Conservation (phyloP, 139 green algal genomes). For the Chlamydomonas incerta region DNA sequence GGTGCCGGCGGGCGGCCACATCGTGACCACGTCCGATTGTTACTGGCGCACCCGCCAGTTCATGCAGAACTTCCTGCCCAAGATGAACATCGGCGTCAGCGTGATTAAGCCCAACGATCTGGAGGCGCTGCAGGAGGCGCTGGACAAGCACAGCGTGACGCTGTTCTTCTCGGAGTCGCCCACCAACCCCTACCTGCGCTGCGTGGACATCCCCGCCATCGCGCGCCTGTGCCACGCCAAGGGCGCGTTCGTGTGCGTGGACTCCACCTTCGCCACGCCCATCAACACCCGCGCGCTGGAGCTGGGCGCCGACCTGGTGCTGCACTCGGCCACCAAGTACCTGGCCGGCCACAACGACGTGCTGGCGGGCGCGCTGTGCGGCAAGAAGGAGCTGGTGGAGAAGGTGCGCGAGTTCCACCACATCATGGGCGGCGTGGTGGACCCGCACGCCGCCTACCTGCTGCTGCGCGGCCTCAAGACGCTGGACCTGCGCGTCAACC, state of each 20-base stretch:
- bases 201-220: constrained; percentile 94
- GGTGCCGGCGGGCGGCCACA: constrained; percentile 95
- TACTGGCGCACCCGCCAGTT: constrained; percentile 97
- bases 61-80: constrained; percentile 97
- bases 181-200: constrained; percentile 99
- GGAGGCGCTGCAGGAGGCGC: constrained; percentile 74
- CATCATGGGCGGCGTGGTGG: constrained; percentile 96
- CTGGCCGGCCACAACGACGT: constrained; percentile 99
- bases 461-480: constrained; percentile 98
- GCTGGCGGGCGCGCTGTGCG: constrained; percentile 89
- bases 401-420: constrained; percentile 95
- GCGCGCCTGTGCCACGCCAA: constrained; percentile 76
- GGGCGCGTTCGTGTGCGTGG: constrained; percentile 91
- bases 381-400: constrained; percentile 82
- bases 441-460: constrained; percentile 96
- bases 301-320: constrained; percentile 97
- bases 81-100: constrained; percentile 87
- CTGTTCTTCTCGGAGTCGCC: constrained; percentile 99
- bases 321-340: constrained; percentile 99
- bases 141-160: constrained; percentile 76
- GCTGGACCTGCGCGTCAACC: constrained; percentile 90
- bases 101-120: constrained; percentile 98
- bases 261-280: constrained; percentile 97
- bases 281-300: constrained; percentile 87
- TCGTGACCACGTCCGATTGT: constrained; percentile 99